Conservation (phyloP, 768 basidiomycete species). For the Lyophyllum semitale region DNA sequence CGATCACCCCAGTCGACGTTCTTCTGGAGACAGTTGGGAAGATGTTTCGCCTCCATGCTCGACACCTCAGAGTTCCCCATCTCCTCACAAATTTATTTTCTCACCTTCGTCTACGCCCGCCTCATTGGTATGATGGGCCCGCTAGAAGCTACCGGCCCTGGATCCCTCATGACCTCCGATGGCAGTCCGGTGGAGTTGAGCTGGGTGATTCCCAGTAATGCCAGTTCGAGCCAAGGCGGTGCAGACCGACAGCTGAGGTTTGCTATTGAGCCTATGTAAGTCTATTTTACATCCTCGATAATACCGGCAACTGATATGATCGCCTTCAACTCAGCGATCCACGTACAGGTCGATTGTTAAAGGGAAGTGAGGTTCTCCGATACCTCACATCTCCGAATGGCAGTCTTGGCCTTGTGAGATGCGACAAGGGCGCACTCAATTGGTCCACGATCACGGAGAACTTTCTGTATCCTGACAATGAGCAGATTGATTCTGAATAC, state of each 20-base stretch:
- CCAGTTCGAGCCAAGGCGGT: conserved; percentile 14
- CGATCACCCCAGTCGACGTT: conserved; percentile 19
- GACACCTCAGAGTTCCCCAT: conserved; percentile 26
- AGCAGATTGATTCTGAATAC: conserved; percentile 20
- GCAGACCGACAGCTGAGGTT: conserved; percentile 29
- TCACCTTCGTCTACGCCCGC: conserved; percentile 31
- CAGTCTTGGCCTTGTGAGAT: conserved; percentile 28
- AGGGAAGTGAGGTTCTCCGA: conserved; percentile 26
- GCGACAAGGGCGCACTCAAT: conserved; percentile 21
- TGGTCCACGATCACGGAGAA: conserved; percentile 30
- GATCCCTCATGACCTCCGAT: conserved; percentile 32
- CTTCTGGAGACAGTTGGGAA: conserved; percentile 29
- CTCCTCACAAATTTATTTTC: conserved; percentile 25
- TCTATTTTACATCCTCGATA: not conserved
- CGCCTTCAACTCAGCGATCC: conserved; percentile 25
- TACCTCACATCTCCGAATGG: conserved; percentile 28
- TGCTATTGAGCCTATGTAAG: conserved; percentile 35
- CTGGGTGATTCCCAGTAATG: conserved; percentile 29
- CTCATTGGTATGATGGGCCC: conserved; percentile 33
- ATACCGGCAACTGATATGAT: not conserved
- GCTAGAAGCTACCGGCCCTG: conserved; percentile 17
- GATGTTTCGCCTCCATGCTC: conserved; percentile 31
- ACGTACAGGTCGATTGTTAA: conserved; percentile 22
- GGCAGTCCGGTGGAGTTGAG: conserved; percentile 34
- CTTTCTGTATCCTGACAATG: conserved; percentile 26